Evolutionary conservation across 495 filamentous ascomycete species (phyloP).

Genomic region (Cairneyella variabilis): DNA sequence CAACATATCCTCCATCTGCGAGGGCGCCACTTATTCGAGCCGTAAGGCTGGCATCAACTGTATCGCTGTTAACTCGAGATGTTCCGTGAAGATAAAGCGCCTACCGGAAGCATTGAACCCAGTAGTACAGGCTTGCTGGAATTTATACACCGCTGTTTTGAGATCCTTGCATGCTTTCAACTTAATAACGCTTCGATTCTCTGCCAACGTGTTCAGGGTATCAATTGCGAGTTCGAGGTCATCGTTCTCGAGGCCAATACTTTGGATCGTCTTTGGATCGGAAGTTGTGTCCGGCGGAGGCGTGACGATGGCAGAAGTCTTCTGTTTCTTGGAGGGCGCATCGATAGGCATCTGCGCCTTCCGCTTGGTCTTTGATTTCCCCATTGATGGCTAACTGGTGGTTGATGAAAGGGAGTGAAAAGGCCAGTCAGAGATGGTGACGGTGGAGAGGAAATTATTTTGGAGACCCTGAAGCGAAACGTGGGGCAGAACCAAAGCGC

Average conservation of each 20-base stretch:
- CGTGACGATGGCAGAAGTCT: constrained; percentile 29
- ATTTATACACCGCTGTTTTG: constrained; percentile 42
- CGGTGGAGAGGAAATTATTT: background rate
- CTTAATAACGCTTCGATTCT: constrained; percentile 40
- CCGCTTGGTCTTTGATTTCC: constrained; percentile 28
- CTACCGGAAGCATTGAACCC: constrained; percentile 34
- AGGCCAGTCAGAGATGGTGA: background rate
- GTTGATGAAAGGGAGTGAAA: background rate
- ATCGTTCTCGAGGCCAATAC: constrained; percentile 34
- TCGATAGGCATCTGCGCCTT: constrained; percentile 25
- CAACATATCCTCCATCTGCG: constrained; percentile 38
- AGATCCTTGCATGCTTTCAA: constrained; percentile 42
- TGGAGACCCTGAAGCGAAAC: background rate
- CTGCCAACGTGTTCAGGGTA: constrained; percentile 34
- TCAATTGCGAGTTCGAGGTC: constrained; percentile 44
- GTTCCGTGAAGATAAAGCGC: background rate
- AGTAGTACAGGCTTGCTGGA: constrained; percentile 40
- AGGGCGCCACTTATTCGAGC: constrained; percentile 38
- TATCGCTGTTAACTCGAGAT: background rate
- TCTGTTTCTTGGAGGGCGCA: constrained; percentile 26
- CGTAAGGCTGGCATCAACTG: constrained; percentile 35
- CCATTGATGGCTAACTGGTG: constrained; percentile 17
- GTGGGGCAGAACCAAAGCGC: no score
- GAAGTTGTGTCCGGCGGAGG: constrained; percentile 26
- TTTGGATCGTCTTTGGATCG: constrained; percentile 32